phyloP scores from a whole-genome alignment of 768 basidiomycete genomes.

The Myochromella boudieri region DNA sequence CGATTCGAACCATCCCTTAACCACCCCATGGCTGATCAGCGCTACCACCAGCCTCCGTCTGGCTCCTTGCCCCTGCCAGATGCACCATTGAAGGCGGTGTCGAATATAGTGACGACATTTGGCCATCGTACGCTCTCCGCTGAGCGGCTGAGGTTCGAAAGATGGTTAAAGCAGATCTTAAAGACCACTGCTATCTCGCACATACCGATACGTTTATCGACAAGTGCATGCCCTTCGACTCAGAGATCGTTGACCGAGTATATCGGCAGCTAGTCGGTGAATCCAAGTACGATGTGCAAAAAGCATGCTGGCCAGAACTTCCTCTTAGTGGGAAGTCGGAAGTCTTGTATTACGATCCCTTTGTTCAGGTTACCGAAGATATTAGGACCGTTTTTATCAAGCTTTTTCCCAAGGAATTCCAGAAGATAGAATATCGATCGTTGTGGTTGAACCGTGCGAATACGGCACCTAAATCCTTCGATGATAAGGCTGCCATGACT shows the following conservation, averaged over 20 bases:
- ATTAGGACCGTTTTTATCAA: not conserved
- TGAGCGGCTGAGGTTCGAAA: not conserved
- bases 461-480: not conserved
- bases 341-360: not conserved
- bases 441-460: not conserved
- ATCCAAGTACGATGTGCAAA: too few relatives aligned
- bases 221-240: too few relatives aligned
- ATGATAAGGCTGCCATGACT: not conserved
- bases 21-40: too few relatives aligned
- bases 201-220: too few relatives aligned
- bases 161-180: constrained; percentile 1
- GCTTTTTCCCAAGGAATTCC: too few relatives aligned
- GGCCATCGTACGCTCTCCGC: not conserved
- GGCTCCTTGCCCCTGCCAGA: not conserved
- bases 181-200: not conserved
- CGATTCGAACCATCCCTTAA: too few relatives aligned
- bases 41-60: too few relatives aligned
- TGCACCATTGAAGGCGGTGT: not conserved
- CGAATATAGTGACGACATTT: not conserved
- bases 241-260: too few relatives aligned
- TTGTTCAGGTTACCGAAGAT: not conserved
- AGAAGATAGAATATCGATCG: not conserved
- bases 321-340: not conserved
- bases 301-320: not conserved
- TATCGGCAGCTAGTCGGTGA: too few relatives aligned